Conservation (phyloP, 2,329 filamentous ascomycete genomes). For the Aspergillus novoparasiticus region DNA sequence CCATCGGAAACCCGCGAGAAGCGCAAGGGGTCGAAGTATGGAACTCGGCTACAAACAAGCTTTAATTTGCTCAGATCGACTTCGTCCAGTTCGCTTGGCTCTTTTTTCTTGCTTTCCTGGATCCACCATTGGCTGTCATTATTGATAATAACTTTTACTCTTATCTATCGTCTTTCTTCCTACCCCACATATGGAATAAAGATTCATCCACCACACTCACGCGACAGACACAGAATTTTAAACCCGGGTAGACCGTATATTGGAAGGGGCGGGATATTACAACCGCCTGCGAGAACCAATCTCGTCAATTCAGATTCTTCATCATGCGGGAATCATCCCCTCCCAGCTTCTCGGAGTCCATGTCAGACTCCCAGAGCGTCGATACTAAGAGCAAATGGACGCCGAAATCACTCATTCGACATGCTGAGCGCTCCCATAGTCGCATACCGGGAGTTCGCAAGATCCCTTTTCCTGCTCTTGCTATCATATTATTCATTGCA, state of each 20-base stretch:
- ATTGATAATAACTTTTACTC: background rate
- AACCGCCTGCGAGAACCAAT: background rate
- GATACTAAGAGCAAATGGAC: constrained; percentile 31
- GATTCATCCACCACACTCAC: background rate
- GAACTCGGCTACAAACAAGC: background rate
- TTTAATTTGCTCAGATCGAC: background rate
- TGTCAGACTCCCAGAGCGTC: background rate
- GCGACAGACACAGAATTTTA: background rate
- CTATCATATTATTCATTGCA: constrained; percentile 58
- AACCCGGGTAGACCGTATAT: background rate
- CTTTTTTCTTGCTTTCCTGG: background rate
- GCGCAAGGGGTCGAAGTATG: background rate
- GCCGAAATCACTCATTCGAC: constrained; percentile 34
- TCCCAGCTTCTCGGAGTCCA: background rate
- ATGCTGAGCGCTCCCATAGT: constrained; percentile 51
- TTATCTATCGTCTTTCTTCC: background rate
- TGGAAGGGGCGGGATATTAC: background rate
- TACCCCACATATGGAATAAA: constrained; percentile 1
- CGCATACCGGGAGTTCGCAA: constrained; percentile 58
- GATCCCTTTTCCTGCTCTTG: constrained; percentile 59
- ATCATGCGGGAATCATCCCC: constrained; percentile 17
- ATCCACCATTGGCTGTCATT: background rate
- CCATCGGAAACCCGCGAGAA: background rate
- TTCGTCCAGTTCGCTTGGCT: background rate
- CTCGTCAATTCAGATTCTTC: background rate